Evolutionary conservation across 495 filamentous ascomycete genomes (phyloP), one percentile per base, ranked within the genome.

Genomic region (Darksidea phi): DNA sequence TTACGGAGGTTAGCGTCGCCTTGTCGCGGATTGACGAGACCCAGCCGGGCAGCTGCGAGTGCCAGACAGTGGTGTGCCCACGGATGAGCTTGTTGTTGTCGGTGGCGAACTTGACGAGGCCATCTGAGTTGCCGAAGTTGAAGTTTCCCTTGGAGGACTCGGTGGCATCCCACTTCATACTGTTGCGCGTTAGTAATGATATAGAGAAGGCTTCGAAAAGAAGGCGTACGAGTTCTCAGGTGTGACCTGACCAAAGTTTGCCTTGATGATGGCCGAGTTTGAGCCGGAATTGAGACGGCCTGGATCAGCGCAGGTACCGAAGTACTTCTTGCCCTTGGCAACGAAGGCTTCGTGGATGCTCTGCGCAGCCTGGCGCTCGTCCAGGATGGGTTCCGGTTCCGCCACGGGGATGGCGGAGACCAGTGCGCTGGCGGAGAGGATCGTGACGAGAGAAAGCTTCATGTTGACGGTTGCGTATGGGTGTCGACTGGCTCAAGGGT

Each of bases 31-130:
- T 81, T 41, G 69, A 63, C 37, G 68, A 74, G 57, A 88, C 85
- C 82, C 82, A 87, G 28, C 70, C 62, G 37, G 85, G 83, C 18
- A 86, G 79, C 74, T 87, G 84, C 42, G 82, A 82, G 75, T 86
- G 79, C 84, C 82, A 88, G 63, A 83, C 76, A 48, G 80, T 72
- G 15, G 82, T 86, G 73, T 86, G 84, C 26, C 85, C 83, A 64
- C 85, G 82, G 66, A 87, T 73, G 43, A 79, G 71, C 73, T 82
- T 80, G 69, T 77, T 77, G 73, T 83, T 81, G 38, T 71, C 63
- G 3, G 66, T 71, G 28, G 84, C 85, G 75, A 79, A 87, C 74
- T 86, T 76, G 67, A 84, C 82, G 13, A 85, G 78, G 72, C 76
- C 77, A 71, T 85, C 82, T 43, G 79, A 77, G 28, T 72, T 67